A percentile compares a stretch with the other conserved stretches of the same genome.
Conservation (phyloP, 2,329 filamentous ascomycete genomes). For the Sporothrix phasma region DNA sequence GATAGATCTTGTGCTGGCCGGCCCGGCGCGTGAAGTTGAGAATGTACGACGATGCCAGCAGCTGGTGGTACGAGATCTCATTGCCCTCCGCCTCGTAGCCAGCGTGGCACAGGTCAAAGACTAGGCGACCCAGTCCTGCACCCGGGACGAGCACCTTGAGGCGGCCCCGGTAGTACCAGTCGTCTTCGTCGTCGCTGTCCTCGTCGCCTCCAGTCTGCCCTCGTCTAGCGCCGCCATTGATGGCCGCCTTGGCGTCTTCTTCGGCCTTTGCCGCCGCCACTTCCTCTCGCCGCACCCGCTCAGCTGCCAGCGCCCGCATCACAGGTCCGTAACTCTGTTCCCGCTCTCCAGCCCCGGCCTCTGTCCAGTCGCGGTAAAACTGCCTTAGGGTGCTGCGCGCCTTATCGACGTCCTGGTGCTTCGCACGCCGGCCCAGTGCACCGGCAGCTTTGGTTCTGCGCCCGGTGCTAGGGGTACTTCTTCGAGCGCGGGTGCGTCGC, state of each 20-base stretch:
- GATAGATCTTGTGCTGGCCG: constrained; percentile 63
- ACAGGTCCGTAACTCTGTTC: constrained; percentile 69
- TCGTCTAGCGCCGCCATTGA: not conserved
- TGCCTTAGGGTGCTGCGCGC: constrained; percentile 86
- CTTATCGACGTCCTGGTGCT: constrained; percentile 71
- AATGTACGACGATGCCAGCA: constrained; percentile 73
- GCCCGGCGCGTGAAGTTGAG: constrained; percentile 55
- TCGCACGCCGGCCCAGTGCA: constrained; percentile 60
- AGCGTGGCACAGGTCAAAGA: constrained; percentile 69
- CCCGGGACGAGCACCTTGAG: constrained; percentile 75
- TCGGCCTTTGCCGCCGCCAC: constrained; percentile 10
- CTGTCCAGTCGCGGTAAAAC: constrained; percentile 91
- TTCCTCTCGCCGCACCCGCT: constrained; percentile 26
- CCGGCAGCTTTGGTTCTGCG: constrained; percentile 39
- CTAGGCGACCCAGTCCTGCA: constrained; percentile 76
- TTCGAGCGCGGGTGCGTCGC: not conserved
- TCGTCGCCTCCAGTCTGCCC: not conserved
- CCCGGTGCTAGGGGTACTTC: constrained; percentile 17
- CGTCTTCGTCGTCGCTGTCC: not conserved
- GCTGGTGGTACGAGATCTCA: constrained; percentile 92
- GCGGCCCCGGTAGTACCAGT: constrained; percentile 25
- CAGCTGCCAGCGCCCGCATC: constrained; percentile 49
- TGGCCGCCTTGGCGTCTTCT: not conserved
- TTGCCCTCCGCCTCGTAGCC: constrained; percentile 80
- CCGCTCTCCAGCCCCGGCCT: constrained; percentile 63